phyloP scores from a whole-genome alignment of 1,284 basidiomycete species.

The Ustilago xerochloae region DNA sequence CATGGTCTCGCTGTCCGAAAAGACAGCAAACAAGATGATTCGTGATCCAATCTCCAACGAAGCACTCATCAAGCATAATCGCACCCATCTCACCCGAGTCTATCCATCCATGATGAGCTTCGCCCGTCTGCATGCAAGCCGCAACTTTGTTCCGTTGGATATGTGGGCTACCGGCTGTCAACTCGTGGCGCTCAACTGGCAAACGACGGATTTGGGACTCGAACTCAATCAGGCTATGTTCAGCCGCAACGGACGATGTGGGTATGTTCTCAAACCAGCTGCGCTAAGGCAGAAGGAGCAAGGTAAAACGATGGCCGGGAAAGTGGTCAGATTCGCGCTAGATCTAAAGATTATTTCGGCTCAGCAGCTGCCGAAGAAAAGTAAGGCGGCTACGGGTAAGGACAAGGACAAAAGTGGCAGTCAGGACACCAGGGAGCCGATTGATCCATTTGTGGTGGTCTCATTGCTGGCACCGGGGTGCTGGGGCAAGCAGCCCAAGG shows the following conservation, averaged over 20 bases:
- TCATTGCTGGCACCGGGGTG: constrained; percentile 47
- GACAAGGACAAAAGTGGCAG: constrained; percentile 40
- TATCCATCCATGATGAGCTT: constrained; percentile 84
- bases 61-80: constrained; percentile 89
- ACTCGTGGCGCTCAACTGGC: constrained; percentile 97
- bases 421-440: constrained; percentile 41
- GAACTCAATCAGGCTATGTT: constrained; percentile 97
- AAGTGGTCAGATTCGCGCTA: constrained; percentile 45
- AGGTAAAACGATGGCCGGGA: constrained; percentile 41
- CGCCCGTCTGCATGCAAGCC: constrained; percentile 58
- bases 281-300: constrained; percentile 75
- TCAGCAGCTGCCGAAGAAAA: constrained; percentile 80
- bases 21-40: constrained; percentile 59
- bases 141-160: constrained; percentile 88
- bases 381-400: constrained; percentile 35
- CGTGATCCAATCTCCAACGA: constrained; percentile 43
- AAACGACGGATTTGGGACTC: constrained; percentile 77
- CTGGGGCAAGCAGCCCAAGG: constrained; percentile 54
- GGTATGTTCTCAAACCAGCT: constrained; percentile 90
- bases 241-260: constrained; percentile 81
- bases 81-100: constrained; percentile 83
- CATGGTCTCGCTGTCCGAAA: constrained; percentile 93
- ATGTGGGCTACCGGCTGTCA: constrained; percentile 92
- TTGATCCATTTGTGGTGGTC: constrained; percentile 58
- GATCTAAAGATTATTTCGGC: constrained; percentile 79